phyloP scores from a whole-genome alignment of 176 grass and related monocot genomes.

The Phyllostachys edulis region DNA sequence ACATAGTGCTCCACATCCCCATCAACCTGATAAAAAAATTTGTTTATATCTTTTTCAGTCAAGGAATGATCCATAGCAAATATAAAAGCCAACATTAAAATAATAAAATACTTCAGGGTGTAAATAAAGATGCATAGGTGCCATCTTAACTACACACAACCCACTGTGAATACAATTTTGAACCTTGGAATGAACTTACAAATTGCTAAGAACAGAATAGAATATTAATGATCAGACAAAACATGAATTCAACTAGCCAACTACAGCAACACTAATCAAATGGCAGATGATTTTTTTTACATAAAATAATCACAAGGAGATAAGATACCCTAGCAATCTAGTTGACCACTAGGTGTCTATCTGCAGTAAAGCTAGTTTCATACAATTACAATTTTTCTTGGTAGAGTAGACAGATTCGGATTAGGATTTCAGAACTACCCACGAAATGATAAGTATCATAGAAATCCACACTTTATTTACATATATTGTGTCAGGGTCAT shows the following conservation, averaged over 20 bases:
- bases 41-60: background rate
- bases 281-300: background rate
- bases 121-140: background rate
- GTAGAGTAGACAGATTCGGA: too few species aligned
- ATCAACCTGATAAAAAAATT: constrained; percentile 65
- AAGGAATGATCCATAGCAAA: background rate
- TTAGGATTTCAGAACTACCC: background rate
- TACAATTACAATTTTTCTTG: background rate
- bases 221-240: background rate
- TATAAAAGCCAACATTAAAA: constrained; percentile 4
- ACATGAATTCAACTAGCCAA: background rate
- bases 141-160: background rate
- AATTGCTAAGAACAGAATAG: background rate
- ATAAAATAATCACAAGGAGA: background rate
- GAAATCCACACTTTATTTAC: background rate
- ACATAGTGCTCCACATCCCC: constrained; percentile 75
- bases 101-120: background rate
- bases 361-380: background rate
- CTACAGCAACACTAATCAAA: background rate
- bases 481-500: background rate
- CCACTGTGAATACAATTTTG: background rate
- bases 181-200: background rate
- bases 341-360: background rate
- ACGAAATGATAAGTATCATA: background rate
- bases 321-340: background rate